Conservation (phyloP, 768 basidiomycete species). For the Trametes cubensis region DNA sequence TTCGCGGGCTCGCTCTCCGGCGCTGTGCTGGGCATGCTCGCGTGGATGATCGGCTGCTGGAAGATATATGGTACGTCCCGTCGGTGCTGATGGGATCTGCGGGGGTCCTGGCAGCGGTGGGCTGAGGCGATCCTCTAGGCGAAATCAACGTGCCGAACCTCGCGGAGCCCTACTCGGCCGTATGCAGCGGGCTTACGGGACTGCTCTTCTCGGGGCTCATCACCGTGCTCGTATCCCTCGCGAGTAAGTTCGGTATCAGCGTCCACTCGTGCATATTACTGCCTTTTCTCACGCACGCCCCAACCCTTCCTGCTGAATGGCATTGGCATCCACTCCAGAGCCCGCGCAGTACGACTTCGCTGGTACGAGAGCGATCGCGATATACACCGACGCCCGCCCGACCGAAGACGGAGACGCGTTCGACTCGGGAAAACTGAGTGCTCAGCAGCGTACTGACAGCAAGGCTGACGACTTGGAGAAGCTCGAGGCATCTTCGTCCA, state of each 20-base stretch:
- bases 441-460: too few relatives aligned
- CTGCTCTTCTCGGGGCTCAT: constrained; percentile 36
- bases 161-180: constrained; percentile 39
- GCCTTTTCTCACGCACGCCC: too few relatives aligned
- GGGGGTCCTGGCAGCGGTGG: too few relatives aligned
- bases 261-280: too few relatives aligned
- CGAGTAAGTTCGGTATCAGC: constrained; percentile 27
- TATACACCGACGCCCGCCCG: constrained; percentile 25
- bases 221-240: constrained; percentile 36
- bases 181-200: constrained; percentile 39
- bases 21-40: constrained; percentile 46
- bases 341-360: constrained; percentile 41
- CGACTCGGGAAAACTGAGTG: too few relatives aligned
- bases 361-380: constrained; percentile 37
- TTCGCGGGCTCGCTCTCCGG: constrained; percentile 46
- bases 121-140: too few relatives aligned
- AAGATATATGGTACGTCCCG: constrained; percentile 45
- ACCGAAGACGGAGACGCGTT: too few relatives aligned
- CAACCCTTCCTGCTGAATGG: too few relatives aligned
- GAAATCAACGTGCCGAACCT: constrained; percentile 38
- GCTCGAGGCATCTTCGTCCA: neutral
- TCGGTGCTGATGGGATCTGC: neutral
- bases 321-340: too few relatives aligned
- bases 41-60: constrained; percentile 56
- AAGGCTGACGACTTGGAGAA: too few relatives aligned